phyloP scores from a whole-genome alignment of 2,329 filamentous ascomycete species.

The Penicillium rolfsii region DNA sequence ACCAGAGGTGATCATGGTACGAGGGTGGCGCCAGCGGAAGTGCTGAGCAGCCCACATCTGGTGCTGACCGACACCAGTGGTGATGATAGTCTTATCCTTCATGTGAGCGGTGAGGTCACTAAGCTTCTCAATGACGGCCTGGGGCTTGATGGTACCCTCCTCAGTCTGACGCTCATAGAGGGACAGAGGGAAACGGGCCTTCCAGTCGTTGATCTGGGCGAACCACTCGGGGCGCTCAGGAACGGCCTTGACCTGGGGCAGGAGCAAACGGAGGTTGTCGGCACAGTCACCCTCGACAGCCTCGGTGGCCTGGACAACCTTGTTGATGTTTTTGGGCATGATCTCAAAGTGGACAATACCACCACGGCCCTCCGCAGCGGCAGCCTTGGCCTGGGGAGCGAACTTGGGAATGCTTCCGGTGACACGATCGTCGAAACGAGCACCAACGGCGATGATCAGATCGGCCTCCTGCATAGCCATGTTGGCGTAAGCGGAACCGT shows the following conservation, averaged over 20 bases:
- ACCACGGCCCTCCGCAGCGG: constrained; percentile 80
- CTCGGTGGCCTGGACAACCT: constrained; percentile 94
- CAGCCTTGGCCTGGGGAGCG: constrained; percentile 82
- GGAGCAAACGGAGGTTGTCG: constrained; percentile 72
- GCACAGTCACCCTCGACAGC: constrained; percentile 92
- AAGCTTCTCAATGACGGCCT: constrained; percentile 87
- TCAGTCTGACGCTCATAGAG: constrained; percentile 78
- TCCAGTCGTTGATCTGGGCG: constrained; percentile 85
- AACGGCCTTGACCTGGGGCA: constrained; percentile 70
- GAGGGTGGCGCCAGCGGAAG: constrained; percentile 89
- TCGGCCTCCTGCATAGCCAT: constrained; percentile 98
- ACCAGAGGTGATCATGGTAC: constrained; percentile 94
- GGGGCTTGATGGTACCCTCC: constrained; percentile 86
- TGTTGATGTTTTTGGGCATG: constrained; percentile 99
- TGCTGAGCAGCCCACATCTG: constrained; percentile 99
- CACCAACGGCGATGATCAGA: constrained; percentile 90
- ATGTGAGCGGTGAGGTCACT: constrained; percentile 78
- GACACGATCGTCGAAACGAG: constrained; percentile 94
- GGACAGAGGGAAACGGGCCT: constrained; percentile 81
- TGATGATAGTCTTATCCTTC: constrained; percentile 83
- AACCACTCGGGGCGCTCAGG: constrained; percentile 83
- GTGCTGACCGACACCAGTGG: constrained; percentile 95
- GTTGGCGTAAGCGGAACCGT: constrained; percentile 95
- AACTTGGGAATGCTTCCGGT: constrained; percentile 82
- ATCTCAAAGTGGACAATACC: constrained; percentile 98